Evolutionary conservation across 345 rosid genomes (phyloP), one percentile per base, ranked within the genome.

Genomic region (Laguncularia racemosa): DNA sequence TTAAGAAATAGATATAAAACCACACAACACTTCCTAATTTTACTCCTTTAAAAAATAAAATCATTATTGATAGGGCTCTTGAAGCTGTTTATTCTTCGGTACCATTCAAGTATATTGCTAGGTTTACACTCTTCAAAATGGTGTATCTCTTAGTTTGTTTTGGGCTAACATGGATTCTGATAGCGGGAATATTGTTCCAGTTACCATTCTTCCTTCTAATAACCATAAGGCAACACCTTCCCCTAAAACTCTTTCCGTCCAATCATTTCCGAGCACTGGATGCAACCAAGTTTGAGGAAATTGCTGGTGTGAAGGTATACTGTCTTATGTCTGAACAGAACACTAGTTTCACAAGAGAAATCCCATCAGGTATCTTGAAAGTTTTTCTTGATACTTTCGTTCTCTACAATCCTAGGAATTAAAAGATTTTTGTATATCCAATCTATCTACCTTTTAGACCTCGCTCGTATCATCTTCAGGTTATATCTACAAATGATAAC

Each of bases 141-240:
- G 64, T 75, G 3, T 86, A 90, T 63, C 69, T 84, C 62, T 47
- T 81, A 52, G 50, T 86, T 20, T 86, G 90, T 66, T 86, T 65
- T 43, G 92, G 95, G 38, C 80, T 81, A 45, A 84, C 93, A 40
- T 90, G 97, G 95, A 83, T 86, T 61, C 95, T 93, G 8, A 73
- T 84, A 0, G 95, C 83, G 33, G 93, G 93, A 45, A 74, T 87
- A 18, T 58, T 86, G 73, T 90, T 86, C 61, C 95, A 88, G 2
- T 55, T 90, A 44, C 86, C 92, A 0, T 86, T 90, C 76, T 84
- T 86, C 74, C 55, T 84, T 55, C 85, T 90, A 43, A 75, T 90
- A 56, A 57, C 67, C 62, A 28, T 90, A 69, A 76, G 97, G 67
- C 80, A 84, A 56, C 73, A 74, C 65, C 52, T 87, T 5, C 82